Evolutionary conservation across 495 filamentous ascomycete genomes (phyloP).

Genomic region (Pyronema domesticum): DNA sequence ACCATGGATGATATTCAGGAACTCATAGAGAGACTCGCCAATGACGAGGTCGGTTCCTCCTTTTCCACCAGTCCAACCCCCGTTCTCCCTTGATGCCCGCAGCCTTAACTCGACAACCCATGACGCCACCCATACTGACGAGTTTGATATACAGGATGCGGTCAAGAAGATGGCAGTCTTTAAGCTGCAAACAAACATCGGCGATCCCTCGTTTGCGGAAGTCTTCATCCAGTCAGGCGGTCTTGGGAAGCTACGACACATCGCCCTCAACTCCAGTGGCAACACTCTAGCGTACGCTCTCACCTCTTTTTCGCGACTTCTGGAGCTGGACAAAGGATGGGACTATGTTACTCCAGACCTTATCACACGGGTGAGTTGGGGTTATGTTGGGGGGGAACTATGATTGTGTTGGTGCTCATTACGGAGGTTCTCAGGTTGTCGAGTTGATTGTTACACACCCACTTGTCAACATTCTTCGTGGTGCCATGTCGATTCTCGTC

Average conservation of each 20-base stretch:
- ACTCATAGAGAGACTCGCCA: constrained; percentile 49
- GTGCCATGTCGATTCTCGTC: constrained; percentile 90
- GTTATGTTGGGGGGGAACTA: not conserved
- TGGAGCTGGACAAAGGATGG: constrained; percentile 97
- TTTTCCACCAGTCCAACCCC: not conserved
- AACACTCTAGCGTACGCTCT: constrained; percentile 93
- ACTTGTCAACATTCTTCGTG: constrained; percentile 88
- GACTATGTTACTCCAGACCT: constrained; percentile 53
- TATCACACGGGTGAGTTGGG: constrained; percentile 42
- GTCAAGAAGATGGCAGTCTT: constrained; percentile 98
- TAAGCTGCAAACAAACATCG: constrained; percentile 84
- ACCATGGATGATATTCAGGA: constrained; percentile 38
- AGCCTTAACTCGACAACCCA: no score
- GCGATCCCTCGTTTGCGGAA: constrained; percentile 92
- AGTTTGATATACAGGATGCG: constrained; percentile 41
- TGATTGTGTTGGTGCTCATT: not conserved
- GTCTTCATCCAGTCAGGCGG: constrained; percentile 85
- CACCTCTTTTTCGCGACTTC: constrained; percentile 63
- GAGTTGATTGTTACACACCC: constrained; percentile 90
- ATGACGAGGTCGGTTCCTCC: constrained; percentile 34
- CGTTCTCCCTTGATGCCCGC: no score
- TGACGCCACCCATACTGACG: no score
- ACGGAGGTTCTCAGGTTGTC: constrained; percentile 45
- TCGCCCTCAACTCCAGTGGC: constrained; percentile 67
- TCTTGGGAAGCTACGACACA: constrained; percentile 55